These are phyloP conservation scores for Tuctoria greenei DNA, from an alignment of 176 grass and related monocot species.

Conservation along the genomic window DNA sequence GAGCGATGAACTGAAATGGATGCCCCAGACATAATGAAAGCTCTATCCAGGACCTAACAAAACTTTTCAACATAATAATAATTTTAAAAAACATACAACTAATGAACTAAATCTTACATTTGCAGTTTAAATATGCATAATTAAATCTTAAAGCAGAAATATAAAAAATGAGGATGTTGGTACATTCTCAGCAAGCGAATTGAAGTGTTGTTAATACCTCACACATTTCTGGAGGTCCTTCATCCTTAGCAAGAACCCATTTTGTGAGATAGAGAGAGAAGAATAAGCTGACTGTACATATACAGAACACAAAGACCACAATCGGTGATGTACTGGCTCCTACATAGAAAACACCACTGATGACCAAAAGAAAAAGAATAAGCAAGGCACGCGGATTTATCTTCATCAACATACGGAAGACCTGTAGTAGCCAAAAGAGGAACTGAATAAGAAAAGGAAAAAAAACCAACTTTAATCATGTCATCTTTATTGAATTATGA, in stretches of 20 bases:
- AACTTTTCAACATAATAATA: constrained; percentile 15
- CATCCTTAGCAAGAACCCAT: constrained; percentile 99
- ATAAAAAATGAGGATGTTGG: constrained; percentile 22
- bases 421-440: constrained; percentile 54
- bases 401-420: constrained; percentile 74
- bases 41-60: constrained; percentile 12
- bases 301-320: constrained; percentile 90
- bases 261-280: constrained; percentile 92
- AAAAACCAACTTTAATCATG: not conserved
- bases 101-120: not conserved
- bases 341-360: constrained; percentile 82
- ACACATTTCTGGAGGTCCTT: constrained; percentile 96
- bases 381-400: constrained; percentile 82
- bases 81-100: not conserved
- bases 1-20: not conserved
- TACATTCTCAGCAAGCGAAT: not conserved
- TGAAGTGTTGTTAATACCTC: constrained; percentile 56
- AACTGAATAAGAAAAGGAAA: not conserved
- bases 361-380: constrained; percentile 62
- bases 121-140: not conserved
- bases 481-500: constrained; percentile 11
- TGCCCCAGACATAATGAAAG: not conserved
- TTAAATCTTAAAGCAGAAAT: not conserved
- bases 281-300: constrained; percentile 90
- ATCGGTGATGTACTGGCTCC: constrained; percentile 92